A percentile compares a stretch with the other conserved stretches of the same genome.
phyloP scores from a whole-genome alignment of 441 rosid genomes.

The Melastoma candidum region DNA sequence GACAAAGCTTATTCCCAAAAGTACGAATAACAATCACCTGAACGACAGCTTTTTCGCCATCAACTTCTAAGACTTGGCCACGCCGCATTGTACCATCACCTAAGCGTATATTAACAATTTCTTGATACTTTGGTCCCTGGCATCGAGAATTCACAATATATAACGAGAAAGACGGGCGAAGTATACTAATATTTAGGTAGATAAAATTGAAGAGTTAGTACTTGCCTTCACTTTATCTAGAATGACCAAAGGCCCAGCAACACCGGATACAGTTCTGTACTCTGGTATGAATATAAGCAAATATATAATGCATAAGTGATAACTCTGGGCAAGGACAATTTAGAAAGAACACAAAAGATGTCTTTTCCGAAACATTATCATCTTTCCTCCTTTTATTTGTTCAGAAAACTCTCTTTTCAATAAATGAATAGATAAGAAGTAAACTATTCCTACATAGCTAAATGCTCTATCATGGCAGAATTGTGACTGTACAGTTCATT shows the following conservation, averaged over 20 bases:
- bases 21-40: constrained; percentile 22
- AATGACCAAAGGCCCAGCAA: constrained; percentile 25
- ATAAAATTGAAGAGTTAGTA: not conserved
- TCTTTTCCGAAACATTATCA: not conserved
- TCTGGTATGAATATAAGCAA: constrained; percentile 18
- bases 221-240: constrained; percentile 44
- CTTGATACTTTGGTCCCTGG: constrained; percentile 52
- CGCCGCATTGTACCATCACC: constrained; percentile 45
- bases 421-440: too few relatives aligned
- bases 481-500: too few relatives aligned
- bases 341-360: not conserved
- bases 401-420: too few relatives aligned
- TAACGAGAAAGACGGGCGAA: not conserved
- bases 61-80: constrained; percentile 35
- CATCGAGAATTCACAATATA: not conserved
- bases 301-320: not conserved
- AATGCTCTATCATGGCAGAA: too few relatives aligned
- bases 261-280: constrained; percentile 38
- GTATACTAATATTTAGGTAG: not conserved
- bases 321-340: not conserved
- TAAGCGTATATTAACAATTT: constrained; percentile 42
- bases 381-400: too few relatives aligned
- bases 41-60: constrained; percentile 49
- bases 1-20: too few relatives aligned
- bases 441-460: too few relatives aligned